A percentile compares a stretch with the other conserved stretches of the same genome.
Evolutionary conservation across 306 rosid genomes (phyloP).

Genomic region (Cucumis hystrix): DNA sequence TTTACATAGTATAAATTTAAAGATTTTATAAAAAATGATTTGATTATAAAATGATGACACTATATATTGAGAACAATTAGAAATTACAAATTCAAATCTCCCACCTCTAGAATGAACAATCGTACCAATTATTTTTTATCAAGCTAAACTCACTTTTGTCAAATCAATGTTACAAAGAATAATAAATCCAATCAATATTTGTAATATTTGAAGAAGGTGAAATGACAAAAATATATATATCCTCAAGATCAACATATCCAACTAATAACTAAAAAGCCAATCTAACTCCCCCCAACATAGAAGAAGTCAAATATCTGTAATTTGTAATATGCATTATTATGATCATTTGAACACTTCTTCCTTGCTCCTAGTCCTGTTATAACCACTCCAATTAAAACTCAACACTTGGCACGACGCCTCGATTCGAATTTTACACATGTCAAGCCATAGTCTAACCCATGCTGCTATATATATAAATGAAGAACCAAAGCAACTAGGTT

Average conservation of each 20-base stretch:
- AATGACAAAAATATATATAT: not conserved
- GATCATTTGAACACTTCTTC: not conserved
- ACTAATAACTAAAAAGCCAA: not conserved
- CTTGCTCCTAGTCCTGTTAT: not conserved
- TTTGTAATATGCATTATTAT: not conserved
- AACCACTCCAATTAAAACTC: not conserved
- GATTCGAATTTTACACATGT: not conserved
- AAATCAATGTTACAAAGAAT: too few relatives aligned
- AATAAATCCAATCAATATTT: too few relatives aligned
- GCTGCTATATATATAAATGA: constrained; percentile 7
- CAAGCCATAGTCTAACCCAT: not conserved
- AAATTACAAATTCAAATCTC: too few relatives aligned
- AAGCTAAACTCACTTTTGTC: too few relatives aligned
- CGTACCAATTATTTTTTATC: too few relatives aligned
- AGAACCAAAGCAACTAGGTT: too few relatives aligned
- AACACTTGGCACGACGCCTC: not conserved
- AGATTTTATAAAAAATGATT: too few relatives aligned
- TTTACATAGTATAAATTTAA: too few relatives aligned
- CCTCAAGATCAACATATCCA: not conserved
- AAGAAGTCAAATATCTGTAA: not conserved
- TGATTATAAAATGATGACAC: too few relatives aligned
- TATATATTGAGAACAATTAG: too few relatives aligned
- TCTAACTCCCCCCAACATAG: not conserved
- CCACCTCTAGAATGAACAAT: too few relatives aligned
- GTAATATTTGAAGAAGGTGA: not conserved